phyloP scores from a whole-genome alignment of 306 rosid genomes.

The Rosa rugosa region DNA sequence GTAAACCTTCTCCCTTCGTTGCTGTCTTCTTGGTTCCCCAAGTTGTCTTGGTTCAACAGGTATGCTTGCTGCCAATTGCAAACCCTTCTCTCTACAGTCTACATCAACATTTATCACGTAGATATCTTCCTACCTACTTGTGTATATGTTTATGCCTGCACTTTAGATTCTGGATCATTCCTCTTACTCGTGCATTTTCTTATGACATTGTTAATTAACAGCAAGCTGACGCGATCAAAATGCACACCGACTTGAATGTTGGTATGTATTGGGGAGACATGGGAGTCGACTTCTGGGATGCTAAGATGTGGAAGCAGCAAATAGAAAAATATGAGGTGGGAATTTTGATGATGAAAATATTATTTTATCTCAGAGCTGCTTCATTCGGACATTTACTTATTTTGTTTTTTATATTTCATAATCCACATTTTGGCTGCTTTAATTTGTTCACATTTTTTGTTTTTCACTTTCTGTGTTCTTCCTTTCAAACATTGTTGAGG shows the following conservation, averaged over 20 bases:
- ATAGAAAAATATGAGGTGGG: conserved; percentile 60
- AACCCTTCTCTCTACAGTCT: neutral
- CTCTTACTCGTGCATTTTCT: neutral
- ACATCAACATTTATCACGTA: neutral
- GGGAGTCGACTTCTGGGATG: conserved; percentile 78
- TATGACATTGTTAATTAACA: conserved; percentile 16
- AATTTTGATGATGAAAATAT: conserved; percentile 1
- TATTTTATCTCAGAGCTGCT: conserved; percentile 12
- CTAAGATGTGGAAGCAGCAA: conserved; percentile 51
- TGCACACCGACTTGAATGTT: conserved; percentile 66
- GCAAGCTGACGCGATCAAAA: conserved; percentile 74
- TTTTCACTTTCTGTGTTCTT: neutral
- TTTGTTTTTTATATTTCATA: neutral
- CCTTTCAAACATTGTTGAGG: neutral
- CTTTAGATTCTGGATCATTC: neutral
- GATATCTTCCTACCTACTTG: neutral
- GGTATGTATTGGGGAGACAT: conserved; percentile 74
- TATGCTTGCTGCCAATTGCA: conserved; percentile 19
- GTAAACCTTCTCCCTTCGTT: conserved; percentile 60
- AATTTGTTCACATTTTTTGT: neutral
- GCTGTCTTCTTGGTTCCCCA: conserved; percentile 81
- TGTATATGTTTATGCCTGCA: neutral
- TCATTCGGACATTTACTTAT: conserved; percentile 3
- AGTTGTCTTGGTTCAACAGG: conserved; percentile 84
- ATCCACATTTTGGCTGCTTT: neutral